Evolutionary conservation across 225 moss, liverwort and hornwort species (phyloP), one percentile per base, ranked within the genome.

Genomic region (Bryoerythrophyllum caledonicum): DNA sequence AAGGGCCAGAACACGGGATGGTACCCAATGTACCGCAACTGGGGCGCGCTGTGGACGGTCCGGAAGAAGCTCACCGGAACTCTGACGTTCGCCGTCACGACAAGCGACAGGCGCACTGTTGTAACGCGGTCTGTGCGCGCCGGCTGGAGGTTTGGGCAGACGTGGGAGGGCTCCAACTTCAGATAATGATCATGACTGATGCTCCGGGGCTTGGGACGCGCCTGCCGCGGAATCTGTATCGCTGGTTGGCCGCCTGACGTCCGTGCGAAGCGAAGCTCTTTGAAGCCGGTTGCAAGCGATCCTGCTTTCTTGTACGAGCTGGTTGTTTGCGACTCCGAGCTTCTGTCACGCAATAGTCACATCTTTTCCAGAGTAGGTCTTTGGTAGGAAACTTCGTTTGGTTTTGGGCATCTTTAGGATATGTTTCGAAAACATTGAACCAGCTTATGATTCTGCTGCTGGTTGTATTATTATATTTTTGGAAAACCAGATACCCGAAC

Each of bases 31-130:
- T 77, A 70, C 65, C 84, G 84, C 2, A 84, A 84, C 61, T 84
- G 80, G 84, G 80, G 77, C 0, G 35, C 74, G 0, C 7, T 84
- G 20, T 84, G 77, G 80, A 84, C 84, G 0, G 70, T 74, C 8
- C 70, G 1, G 0, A 24, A 0, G 7, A 80, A 77, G 46, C 12
- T 84, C 0, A n/a, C 24, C 1, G 80, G 84, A 0, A n/a, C 80
- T 0, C 4, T 84, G 46, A 21, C 84, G 3, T 84, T 84, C 54
- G 27, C 52, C 1, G 46, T 81, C 2, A 80, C 80, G 3, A 80
- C 80, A 0, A 32, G 77, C n/a, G 65, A 80, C 30, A 51, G 77
- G 0, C 65, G 80, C 7, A 70, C 72, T 0, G 2, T 77, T 16
- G 60, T 35, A 0, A 20, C 65, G 0, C 19, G 65, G 27, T 70